Evolutionary conservation across 2,329 filamentous ascomycete species (phyloP).

Genomic region (Arthroderma sp.): DNA sequence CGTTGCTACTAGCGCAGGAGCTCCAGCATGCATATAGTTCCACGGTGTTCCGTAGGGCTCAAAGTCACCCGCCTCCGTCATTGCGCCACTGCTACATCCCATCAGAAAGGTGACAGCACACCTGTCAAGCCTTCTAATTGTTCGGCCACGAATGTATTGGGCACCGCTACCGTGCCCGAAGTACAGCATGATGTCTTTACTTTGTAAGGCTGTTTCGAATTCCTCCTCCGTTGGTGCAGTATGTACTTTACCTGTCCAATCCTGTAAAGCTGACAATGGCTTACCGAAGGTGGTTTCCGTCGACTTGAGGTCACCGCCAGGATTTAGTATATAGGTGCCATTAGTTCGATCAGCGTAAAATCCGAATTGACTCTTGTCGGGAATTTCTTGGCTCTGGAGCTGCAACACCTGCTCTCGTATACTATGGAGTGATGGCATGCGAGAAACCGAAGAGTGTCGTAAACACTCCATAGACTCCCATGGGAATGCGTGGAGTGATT

Average conservation of each 20-base stretch:
- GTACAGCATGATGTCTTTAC: conserved; percentile 68
- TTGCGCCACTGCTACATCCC: conserved; percentile 78
- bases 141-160: conserved; percentile 81
- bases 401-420: conserved; percentile 51
- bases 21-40: conserved; percentile 82
- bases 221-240: conserved; percentile 63
- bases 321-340: conserved; percentile 71
- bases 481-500: conserved; percentile 77
- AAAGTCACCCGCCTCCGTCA: conserved; percentile 72
- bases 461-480: conserved; percentile 94
- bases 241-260: conserved; percentile 58
- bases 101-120: conserved; percentile 82
- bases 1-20: conserved; percentile 77
- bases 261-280: conserved; percentile 42
- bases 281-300: conserved; percentile 66
- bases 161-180: conserved; percentile 93
- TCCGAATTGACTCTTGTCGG: conserved; percentile 26
- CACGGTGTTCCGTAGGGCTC: conserved; percentile 83
- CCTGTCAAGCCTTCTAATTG: conserved; percentile 63
- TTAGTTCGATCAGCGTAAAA: conserved; percentile 40
- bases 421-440: conserved; percentile 75
- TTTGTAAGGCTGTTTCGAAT: conserved; percentile 55
- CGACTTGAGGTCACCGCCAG: conserved; percentile 65
- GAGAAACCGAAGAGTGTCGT: conserved; percentile 63
- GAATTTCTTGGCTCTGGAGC: conserved; percentile 2